A percentile compares a stretch with the other conserved stretches of the same genome.
Conservation (phyloP, 2,329 filamentous ascomycete species). For the Cordyceps tenuipes region DNA sequence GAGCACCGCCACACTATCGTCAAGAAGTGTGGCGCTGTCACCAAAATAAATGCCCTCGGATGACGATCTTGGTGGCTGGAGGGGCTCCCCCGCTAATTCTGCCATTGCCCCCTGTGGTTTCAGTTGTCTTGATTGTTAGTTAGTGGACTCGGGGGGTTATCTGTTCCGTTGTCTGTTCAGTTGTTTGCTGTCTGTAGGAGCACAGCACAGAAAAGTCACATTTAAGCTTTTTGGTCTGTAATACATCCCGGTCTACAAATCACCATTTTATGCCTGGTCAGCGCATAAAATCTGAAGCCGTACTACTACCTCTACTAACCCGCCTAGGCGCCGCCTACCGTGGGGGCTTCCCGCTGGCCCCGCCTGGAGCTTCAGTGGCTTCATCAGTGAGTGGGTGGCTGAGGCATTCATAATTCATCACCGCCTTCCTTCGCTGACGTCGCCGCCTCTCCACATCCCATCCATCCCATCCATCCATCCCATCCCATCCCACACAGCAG, state of each 20-base stretch:
- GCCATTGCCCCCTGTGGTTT: neutral
- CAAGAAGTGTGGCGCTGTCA: neutral
- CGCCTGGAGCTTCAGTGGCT: slow-evolving; percentile 4
- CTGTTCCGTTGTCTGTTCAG: too few species aligned
- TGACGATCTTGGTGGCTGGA: neutral
- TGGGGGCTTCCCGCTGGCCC: neutral
- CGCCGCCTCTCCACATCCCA: slow-evolving; percentile 12
- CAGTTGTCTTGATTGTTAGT: neutral
- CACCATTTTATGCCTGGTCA: neutral
- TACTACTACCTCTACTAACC: too few species aligned
- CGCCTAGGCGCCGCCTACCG: neutral
- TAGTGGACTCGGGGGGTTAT: too few species aligned
- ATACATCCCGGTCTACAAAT: neutral
- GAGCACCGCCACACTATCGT: neutral
- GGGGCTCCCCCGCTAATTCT: neutral
- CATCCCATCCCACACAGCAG: too few species aligned
- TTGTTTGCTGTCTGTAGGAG: neutral
- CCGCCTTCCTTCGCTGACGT: slow-evolving; percentile 13
- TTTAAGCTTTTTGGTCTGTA: too few species aligned
- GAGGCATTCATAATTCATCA: slow-evolving; percentile 4
- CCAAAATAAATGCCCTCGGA: neutral
- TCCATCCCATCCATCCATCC: too few species aligned
- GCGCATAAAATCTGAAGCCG: neutral
- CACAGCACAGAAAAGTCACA: neutral
- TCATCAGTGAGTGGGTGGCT: neutral